Evolutionary conservation across 2,329 filamentous ascomycete species (phyloP).

Genomic region (Trichoderma sp.): DNA sequence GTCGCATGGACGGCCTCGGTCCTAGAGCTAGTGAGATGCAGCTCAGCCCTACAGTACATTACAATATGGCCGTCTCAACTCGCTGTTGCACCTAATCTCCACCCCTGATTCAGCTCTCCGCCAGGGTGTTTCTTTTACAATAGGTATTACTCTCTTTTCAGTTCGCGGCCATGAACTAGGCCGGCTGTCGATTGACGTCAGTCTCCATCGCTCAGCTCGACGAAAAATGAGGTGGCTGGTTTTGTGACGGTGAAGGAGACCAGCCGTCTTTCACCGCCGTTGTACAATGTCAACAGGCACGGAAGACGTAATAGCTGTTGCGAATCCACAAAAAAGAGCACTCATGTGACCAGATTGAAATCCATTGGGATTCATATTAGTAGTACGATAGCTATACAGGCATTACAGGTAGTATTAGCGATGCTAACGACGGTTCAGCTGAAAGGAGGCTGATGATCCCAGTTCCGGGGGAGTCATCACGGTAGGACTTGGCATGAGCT

Average conservation of each 20-base stretch:
- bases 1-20: conserved; percentile 3
- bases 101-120: conserved; percentile 10
- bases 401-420: background rate
- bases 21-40: conserved; percentile 2
- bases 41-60: conserved; percentile 11
- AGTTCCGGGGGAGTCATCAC: background rate
- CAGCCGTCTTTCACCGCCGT: background rate
- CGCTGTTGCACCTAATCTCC: background rate
- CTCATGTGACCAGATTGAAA: background rate
- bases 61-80: background rate
- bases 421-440: background rate
- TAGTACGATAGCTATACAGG: background rate
- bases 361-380: background rate
- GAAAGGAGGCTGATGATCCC: background rate
- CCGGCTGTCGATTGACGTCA: background rate
- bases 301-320: background rate
- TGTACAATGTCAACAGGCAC: background rate
- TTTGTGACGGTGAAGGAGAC: background rate
- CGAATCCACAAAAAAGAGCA: background rate
- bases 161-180: background rate
- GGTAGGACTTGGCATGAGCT: background rate
- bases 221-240: background rate
- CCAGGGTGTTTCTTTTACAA: background rate
- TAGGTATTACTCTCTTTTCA: background rate
- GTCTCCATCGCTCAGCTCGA: background rate